Percentiles rank a stretch among this genome's conserved stretches.
phyloP scores from a whole-genome alignment of 2,329 filamentous ascomycete species.

The Metarhizium brunneum region DNA sequence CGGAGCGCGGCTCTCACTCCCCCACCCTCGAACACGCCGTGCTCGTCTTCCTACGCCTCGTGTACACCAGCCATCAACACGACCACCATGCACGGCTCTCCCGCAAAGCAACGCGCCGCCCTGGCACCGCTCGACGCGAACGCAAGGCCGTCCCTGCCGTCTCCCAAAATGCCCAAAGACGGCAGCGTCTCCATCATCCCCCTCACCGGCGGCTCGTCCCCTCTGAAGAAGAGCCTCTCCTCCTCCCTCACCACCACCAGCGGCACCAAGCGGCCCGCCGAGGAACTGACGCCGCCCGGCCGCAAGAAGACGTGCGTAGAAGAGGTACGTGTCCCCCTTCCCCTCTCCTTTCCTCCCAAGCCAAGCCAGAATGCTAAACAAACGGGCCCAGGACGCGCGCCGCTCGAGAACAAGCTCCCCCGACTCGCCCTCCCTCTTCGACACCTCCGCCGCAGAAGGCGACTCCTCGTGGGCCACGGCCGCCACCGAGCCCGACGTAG shows the following conservation, averaged over 20 bases:
- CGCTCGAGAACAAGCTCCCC: conserved; percentile 26
- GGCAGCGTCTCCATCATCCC: background rate
- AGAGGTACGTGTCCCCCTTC: conserved; percentile 16
- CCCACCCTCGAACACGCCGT: background rate
- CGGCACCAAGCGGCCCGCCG: conserved; percentile 12
- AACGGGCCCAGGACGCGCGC: conserved; percentile 2
- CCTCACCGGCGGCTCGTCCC: conserved; percentile 4
- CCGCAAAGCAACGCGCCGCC: conserved; percentile 39
- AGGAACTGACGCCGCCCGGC: conserved; percentile 12
- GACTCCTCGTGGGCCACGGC: conserved; percentile 40
- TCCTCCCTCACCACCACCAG: conserved; percentile 8
- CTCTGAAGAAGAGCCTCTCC: conserved; percentile 7
- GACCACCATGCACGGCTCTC: conserved; percentile 17
- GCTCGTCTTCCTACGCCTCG: background rate
- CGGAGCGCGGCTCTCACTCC: background rate
- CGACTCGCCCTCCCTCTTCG: conserved; percentile 40
- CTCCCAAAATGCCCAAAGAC: conserved; percentile 8
- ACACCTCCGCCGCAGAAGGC: conserved; percentile 36
- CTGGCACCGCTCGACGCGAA: conserved; percentile 38
- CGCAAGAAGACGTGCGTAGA: conserved; percentile 25
- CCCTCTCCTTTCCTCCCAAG: background rate
- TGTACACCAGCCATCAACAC: background rate
- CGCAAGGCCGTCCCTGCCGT: conserved; percentile 23
- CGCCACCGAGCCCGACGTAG: conserved; percentile 38
- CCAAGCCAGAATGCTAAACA: background rate